Base-by-base conservation (phyloP, 139 green algal genomes). In the Astrephomene gubernaculifera region DNA sequence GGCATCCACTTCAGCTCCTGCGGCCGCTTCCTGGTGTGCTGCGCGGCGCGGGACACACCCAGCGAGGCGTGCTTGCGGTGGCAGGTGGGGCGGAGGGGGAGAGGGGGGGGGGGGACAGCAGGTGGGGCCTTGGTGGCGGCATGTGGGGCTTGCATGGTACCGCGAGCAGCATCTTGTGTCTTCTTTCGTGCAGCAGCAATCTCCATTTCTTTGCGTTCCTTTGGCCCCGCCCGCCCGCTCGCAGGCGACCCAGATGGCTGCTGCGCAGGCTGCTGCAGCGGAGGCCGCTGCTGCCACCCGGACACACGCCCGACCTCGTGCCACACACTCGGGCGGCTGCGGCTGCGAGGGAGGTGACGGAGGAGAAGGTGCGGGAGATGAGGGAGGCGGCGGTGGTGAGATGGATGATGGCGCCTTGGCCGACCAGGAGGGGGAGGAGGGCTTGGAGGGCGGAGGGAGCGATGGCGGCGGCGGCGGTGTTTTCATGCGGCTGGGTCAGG, bases 1-100 rank as follows among this genome's bases (percentile, higher is more conserved):
- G 96, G 96, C 31, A 91, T 97, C 24, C 92, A 98, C 82, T 97
- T 98, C 86, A 95, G 89, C 24, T 92, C 94, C 21, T 97, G 93
- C 73, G 96, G 96, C 38, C 86, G 91, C 41, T 95, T 88, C 71
- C 83, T 98, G 70, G 96, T 94, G 22, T 90, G 90, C 41, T 98
- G 95, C 67, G 87, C 94, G 12, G 93, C 68, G 53, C 72, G 72
- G 21, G 84, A 89, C 14, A 21, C 14, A 9, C 84, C 54, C 49
- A 85, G 72, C n/a, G 75, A 85, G 24, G 65, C 75, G 31, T 53
- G 44, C 22, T 2, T 67, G 24, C 38, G 35, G 24, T 85, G 79
- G 79, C 60, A 73, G 60, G 76, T 72, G 72, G 35, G 72, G 6
- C 6, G 35, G 29, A 21, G 10, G 63, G 63, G 63, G 29, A 39